phyloP scores from a whole-genome alignment of 257 asterid genomes.

The Solanum dulcamara region DNA sequence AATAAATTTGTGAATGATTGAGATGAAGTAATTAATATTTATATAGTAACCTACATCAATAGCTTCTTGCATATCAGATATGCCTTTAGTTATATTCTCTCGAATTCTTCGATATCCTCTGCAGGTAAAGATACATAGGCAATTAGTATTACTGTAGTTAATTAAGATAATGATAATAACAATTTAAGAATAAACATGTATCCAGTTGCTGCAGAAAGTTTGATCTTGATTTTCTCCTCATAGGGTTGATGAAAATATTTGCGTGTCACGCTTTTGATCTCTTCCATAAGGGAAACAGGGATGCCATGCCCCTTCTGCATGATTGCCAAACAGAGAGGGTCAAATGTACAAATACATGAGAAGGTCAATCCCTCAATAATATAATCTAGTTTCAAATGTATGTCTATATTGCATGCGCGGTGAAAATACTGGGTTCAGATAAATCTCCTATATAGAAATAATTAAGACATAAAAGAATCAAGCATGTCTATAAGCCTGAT shows the following conservation, averaged over 20 bases:
- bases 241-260: conserved; percentile 54
- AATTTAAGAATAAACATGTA: conserved; percentile 44
- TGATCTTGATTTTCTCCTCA: conserved; percentile 71
- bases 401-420: background rate
- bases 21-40: too few species aligned
- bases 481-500: conserved; percentile 67
- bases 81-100: conserved; percentile 69
- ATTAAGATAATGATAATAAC: background rate
- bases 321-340: background rate
- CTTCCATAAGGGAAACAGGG: conserved; percentile 44
- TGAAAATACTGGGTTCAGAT: background rate
- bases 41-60: conserved; percentile 92
- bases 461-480: conserved; percentile 79
- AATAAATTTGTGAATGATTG: too few species aligned
- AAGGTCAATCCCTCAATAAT: too few species aligned
- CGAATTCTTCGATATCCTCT: conserved; percentile 87
- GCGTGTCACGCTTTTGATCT: conserved; percentile 46
- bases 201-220: conserved; percentile 67
- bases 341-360: background rate
- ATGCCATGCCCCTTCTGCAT: conserved; percentile 85
- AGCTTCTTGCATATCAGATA: conserved; percentile 91
- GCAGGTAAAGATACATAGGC: conserved; percentile 9
- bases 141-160: background rate
- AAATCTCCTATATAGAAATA: background rate
- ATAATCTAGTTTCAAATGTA: too few species aligned